phyloP scores from a whole-genome alignment of 1,139 yeast species.

The Waltiozyma sp. region DNA sequence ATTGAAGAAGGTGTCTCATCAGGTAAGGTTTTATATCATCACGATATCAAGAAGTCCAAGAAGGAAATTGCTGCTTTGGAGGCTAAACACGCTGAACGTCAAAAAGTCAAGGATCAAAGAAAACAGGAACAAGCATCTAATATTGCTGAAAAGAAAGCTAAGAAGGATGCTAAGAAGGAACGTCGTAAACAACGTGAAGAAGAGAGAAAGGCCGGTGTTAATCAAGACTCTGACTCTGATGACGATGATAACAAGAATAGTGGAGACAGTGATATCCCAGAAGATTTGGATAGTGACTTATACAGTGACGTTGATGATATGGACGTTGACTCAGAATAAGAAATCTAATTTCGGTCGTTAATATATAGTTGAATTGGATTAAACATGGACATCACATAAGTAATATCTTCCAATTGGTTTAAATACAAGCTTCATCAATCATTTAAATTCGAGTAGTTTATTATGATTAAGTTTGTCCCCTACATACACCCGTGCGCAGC shows the following conservation, averaged over 20 bases:
- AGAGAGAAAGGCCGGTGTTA: constrained; percentile 24
- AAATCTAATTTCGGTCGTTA: background rate
- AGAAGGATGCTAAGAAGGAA: constrained; percentile 60
- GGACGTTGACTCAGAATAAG: constrained; percentile 11
- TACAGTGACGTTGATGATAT: constrained; percentile 29
- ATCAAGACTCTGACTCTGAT: constrained; percentile 13
- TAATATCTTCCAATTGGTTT: no score
- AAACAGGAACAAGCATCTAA: constrained; percentile 72
- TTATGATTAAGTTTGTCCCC: no score
- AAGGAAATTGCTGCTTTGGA: constrained; percentile 54
- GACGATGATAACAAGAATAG: constrained; percentile 16
- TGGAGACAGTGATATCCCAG: constrained; percentile 27
- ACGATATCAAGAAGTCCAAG: constrained; percentile 49
- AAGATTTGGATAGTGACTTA: constrained; percentile 30
- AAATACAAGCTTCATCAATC: no score
- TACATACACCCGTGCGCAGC: no score
- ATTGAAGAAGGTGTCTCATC: constrained; percentile 85
- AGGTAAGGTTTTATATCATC: constrained; percentile 84
- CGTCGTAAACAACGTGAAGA: constrained; percentile 55
- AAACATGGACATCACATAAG: no score
- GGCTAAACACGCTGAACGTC: constrained; percentile 51
- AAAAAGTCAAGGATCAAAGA: constrained; percentile 58
- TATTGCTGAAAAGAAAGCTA: constrained; percentile 65
- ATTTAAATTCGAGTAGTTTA: no score
- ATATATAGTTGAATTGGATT: background rate